phyloP scores from a whole-genome alignment of 1,284 basidiomycete genomes.

The Heterobasidion occidentale region DNA sequence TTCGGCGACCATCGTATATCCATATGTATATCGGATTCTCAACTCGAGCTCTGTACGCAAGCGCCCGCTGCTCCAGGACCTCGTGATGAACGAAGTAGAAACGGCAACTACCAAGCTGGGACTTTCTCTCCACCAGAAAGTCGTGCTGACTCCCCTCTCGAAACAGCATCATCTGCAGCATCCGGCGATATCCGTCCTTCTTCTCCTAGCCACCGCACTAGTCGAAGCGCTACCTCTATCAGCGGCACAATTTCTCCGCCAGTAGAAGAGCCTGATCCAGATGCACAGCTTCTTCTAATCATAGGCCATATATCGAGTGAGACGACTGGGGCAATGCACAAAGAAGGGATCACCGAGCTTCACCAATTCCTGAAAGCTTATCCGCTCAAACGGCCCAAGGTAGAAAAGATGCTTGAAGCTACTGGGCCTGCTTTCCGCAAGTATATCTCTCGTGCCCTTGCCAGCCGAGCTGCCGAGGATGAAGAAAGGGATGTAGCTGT shows the following conservation, averaged over 20 bases:
- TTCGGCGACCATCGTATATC: constrained; percentile 76
- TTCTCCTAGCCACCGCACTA: constrained; percentile 56
- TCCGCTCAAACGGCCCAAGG: constrained; percentile 80
- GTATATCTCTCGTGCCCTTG: constrained; percentile 76
- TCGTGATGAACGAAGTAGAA: constrained; percentile 25
- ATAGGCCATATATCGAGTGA: constrained; percentile 89
- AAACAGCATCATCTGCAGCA: constrained; percentile 43
- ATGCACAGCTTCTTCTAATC: constrained; percentile 73
- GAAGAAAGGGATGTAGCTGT: constrained; percentile 72
- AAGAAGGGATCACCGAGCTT: constrained; percentile 92
- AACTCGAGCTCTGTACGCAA: constrained; percentile 48
- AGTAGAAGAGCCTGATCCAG: constrained; percentile 71
- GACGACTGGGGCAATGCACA: constrained; percentile 74
- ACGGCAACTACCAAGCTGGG: constrained; percentile 21
- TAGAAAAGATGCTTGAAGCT: constrained; percentile 79
- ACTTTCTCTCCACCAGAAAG: constrained; percentile 42
- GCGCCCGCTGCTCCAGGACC: constrained; percentile 21
- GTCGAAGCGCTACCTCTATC: constrained; percentile 53
- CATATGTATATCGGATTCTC: constrained; percentile 80
- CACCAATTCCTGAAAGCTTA: constrained; percentile 92
- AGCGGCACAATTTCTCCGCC: constrained; percentile 39
- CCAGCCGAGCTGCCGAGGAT: constrained; percentile 80
- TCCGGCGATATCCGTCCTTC: constrained; percentile 47
- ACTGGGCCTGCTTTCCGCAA: constrained; percentile 80
- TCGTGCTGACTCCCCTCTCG: constrained; percentile 57